phyloP scores from a whole-genome alignment of 129 eudicot genomes.

The Artemisia tridentata region DNA sequence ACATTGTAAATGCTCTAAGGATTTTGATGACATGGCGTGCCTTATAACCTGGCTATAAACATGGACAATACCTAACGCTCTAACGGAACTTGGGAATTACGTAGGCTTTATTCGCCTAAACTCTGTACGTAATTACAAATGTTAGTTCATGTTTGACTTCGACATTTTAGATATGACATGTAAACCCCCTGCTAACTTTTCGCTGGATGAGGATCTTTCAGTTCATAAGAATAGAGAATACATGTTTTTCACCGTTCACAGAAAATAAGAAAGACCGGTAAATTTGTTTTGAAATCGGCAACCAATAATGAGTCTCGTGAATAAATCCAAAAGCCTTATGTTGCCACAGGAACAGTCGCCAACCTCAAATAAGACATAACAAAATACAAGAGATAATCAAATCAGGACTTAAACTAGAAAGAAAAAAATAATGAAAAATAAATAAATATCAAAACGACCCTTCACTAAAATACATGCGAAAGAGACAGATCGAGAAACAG shows the following conservation, averaged over 20 bases:
- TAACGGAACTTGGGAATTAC: no score
- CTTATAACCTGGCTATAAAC: no score
- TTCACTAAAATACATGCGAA: conserved; percentile 21
- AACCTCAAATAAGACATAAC: background rate
- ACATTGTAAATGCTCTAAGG: no score
- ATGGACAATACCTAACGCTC: no score
- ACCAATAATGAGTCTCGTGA: background rate
- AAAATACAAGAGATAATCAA: background rate
- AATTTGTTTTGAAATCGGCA: conserved; percentile 2
- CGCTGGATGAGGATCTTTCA: no score
- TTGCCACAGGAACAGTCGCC: conserved; percentile 11
- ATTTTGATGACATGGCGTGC: no score
- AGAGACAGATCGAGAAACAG: conserved; percentile 16
- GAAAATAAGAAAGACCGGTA: background rate
- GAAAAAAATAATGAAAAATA: background rate
- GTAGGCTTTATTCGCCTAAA: no score
- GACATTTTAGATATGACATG: no score
- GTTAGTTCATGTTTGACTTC: no score
- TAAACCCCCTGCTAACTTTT: no score
- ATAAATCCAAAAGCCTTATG: conserved; percentile 8
- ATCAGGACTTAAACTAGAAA: conserved; percentile 4
- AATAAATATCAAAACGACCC: conserved; percentile 24
- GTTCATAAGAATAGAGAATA: background rate
- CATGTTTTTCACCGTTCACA: no score
- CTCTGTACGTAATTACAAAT: no score